Conservation (phyloP, 495 filamentous ascomycete species). For the Penicillium paradoxum region DNA sequence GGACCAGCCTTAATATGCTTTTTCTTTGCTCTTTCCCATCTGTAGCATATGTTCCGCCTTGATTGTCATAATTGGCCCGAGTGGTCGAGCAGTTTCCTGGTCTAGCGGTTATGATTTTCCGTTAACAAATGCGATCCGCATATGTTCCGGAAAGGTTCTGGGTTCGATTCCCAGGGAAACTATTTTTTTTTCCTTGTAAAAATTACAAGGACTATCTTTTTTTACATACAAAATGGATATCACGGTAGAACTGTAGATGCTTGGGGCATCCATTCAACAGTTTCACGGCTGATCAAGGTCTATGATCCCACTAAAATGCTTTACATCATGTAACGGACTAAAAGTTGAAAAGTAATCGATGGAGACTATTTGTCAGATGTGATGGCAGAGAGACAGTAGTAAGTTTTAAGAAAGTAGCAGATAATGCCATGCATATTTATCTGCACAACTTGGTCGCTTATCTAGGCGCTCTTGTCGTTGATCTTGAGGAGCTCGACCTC, state of each 20-base stretch:
- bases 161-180: constrained; percentile 21
- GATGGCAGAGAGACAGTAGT: not conserved
- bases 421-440: not conserved
- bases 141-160: constrained; percentile 18
- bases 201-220: not conserved
- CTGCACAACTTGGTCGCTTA: not conserved
- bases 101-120: constrained; percentile 13
- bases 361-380: not conserved
- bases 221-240: not conserved
- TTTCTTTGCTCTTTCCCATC: not conserved
- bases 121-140: constrained; percentile 5
- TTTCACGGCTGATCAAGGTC: not conserved
- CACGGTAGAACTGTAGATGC: no score
- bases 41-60: not conserved
- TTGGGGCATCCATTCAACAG: no score
- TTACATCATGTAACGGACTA: no score
- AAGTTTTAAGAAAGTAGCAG: not conserved
- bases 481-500: constrained; percentile 43
- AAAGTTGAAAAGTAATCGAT: not conserved
- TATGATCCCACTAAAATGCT: no score
- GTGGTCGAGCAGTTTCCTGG: constrained; percentile 7
- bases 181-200: constrained; percentile 5
- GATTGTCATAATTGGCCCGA: not conserved
- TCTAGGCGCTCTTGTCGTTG: constrained; percentile 30
- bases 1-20: not conserved